Evolutionary conservation across 202 grass and related monocot genomes (phyloP), one percentile per base, ranked within the genome.

Genomic region (Sporobolus alterniflorus): DNA sequence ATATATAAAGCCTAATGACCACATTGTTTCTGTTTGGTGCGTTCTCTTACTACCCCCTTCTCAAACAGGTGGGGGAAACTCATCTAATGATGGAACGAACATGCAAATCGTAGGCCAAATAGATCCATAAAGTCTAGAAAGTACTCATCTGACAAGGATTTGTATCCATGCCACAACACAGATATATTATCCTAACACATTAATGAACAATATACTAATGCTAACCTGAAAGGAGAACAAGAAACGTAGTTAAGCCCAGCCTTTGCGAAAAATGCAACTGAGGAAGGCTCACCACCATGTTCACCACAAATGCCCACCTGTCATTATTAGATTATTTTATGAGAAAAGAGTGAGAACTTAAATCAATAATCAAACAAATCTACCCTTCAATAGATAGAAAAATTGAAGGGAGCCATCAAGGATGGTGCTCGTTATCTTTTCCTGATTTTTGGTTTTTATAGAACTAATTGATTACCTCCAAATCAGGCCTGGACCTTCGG

Each of bases 281-380:
- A 98, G n/a, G 89, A 93, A 66, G 93, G 91, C 75, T 98, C 96
- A 25, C 96, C 96, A 67, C 96, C 96, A 89, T 98, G 93, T 66
- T 95, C 96, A 18, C 93, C 96, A 50, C 22, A 47, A 73, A 82
- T 48, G 15, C 42, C 69, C 30, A 82, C 42, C 67, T 62, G 54
- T 62, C n/a, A n/a, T n/a, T 16, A 22, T 59, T 56, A 43, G 4
- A 61, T 33, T 32, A 39, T n/a, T 41, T n/a, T 6, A 3, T 11
- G n/a, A n/a, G n/a, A 42, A 59, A 61, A 17, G 20, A 21, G 5
- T 1, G 47, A 31, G 25, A 62, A 61, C 5, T 47, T 61, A 39
- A 17, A 32, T 32, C 30, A 25, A 21, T 22, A 60, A 64, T 7
- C 31, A 61, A 36, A 62, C 11, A 36, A 25, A 48, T 63, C 26